Conservation (phyloP, 495 filamentous ascomycete genomes). For the Evernia prunastri region DNA sequence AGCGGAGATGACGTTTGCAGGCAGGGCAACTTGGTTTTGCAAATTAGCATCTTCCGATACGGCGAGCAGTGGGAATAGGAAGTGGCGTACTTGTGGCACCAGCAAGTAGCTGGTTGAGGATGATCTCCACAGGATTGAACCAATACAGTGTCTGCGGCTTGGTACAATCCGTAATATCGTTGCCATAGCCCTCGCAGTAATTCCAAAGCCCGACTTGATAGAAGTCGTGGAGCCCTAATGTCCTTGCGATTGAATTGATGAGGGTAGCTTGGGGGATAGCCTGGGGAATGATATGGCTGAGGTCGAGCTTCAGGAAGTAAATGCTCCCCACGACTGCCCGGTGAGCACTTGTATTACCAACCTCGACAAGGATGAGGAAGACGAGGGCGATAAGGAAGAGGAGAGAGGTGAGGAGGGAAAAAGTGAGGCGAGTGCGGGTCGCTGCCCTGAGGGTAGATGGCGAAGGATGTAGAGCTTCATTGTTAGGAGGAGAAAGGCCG, state of each 20-base stretch:
- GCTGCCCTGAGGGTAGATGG: constrained; percentile 40
- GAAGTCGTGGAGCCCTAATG: constrained; percentile 85
- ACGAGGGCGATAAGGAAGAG: constrained; percentile 66
- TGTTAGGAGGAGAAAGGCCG: constrained; percentile 4
- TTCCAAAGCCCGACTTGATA: constrained; percentile 90
- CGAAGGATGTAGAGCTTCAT: constrained; percentile 19
- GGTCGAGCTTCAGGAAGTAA: constrained; percentile 77
- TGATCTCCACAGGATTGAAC: constrained; percentile 82
- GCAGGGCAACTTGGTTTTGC: constrained; percentile 58
- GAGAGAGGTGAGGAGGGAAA: constrained; percentile 54
- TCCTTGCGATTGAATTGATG: constrained; percentile 84
- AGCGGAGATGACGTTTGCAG: constrained; percentile 60
- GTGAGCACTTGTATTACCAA: constrained; percentile 57
- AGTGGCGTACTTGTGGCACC: constrained; percentile 64
- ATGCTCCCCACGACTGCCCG: constrained; percentile 55
- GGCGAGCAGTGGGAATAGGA: neutral
- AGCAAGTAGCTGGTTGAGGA: constrained; percentile 67
- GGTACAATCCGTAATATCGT: constrained; percentile 70
- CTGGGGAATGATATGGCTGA: constrained; percentile 74
- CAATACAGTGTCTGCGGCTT: constrained; percentile 64
- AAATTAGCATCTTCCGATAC: constrained; percentile 20
- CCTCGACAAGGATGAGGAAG: constrained; percentile 70
- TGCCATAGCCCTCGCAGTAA: constrained; percentile 77
- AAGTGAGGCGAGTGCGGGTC: constrained; percentile 49
- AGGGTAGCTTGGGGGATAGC: constrained; percentile 67